Conservation (phyloP, 2,329 filamentous ascomycete species). For the Triangularia setosa region DNA sequence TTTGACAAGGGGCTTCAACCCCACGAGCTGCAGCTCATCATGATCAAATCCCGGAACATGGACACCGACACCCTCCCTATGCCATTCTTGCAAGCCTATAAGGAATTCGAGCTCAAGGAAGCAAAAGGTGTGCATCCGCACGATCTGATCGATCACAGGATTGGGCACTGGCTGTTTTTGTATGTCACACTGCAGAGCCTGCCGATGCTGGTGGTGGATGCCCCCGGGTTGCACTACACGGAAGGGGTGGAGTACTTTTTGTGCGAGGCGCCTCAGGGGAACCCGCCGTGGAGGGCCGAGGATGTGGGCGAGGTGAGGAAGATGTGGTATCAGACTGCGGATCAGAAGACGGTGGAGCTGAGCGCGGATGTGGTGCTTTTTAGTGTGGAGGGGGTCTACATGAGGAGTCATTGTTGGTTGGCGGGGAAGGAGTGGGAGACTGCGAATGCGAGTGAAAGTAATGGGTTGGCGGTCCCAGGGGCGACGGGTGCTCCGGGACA, state of each 20-base stretch:
- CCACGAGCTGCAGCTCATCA: constrained; percentile 69
- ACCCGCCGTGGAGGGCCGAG: constrained; percentile 64
- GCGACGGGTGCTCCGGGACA: neutral
- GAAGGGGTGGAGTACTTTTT: constrained; percentile 79
- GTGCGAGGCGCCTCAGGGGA: constrained; percentile 69
- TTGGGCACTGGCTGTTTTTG: constrained; percentile 77
- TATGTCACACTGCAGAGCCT: constrained; percentile 74
- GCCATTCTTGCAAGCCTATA: constrained; percentile 67
- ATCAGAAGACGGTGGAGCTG: constrained; percentile 52
- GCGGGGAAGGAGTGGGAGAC: constrained; percentile 49
- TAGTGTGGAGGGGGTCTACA: constrained; percentile 58
- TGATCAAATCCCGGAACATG: constrained; percentile 79
- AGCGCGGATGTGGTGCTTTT: constrained; percentile 58
- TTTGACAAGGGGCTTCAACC: constrained; percentile 70
- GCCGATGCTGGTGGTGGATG: constrained; percentile 74
- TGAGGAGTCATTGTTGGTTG: constrained; percentile 55
- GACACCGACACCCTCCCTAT: constrained; percentile 57
- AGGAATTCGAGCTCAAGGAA: constrained; percentile 66
- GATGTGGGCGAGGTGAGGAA: constrained; percentile 60
- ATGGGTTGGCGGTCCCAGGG: neutral
- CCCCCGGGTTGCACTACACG: constrained; percentile 63
- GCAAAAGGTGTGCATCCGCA: constrained; percentile 58
- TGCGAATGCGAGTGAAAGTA: constrained; percentile 16
- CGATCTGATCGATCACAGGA: constrained; percentile 68
- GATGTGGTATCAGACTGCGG: constrained; percentile 72